These are phyloP conservation scores for Termitomyces sp. DNA, from an alignment of 768 basidiomycete species.

Conservation along the genomic window DNA sequence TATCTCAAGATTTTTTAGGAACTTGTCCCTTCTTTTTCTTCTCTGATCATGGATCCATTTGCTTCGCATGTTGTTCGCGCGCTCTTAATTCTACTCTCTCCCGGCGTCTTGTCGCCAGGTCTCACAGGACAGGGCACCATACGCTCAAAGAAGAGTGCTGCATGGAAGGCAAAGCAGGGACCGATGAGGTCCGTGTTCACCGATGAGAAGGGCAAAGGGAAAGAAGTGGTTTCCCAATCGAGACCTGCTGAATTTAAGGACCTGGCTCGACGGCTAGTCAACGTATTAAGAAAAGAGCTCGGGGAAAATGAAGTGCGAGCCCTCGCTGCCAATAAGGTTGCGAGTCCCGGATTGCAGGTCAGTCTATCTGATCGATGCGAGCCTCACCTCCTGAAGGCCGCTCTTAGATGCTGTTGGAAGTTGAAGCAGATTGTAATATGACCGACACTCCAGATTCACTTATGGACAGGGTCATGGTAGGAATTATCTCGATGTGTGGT, in stretches of 20 bases:
- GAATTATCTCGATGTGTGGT: slow-evolving; percentile 65
- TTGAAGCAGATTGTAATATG: slow-evolving; percentile 66
- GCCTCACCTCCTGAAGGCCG: slow-evolving; percentile 4
- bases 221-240: slow-evolving; percentile 17
- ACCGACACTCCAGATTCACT: slow-evolving; percentile 60
- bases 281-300: slow-evolving; percentile 43
- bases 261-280: slow-evolving; percentile 42
- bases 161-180: slow-evolving; percentile 79
- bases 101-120: slow-evolving; percentile 40
- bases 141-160: slow-evolving; percentile 81
- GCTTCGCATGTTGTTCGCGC: slow-evolving; percentile 88
- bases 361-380: slow-evolving; percentile 10
- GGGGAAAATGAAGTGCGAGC: slow-evolving; percentile 72
- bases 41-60: slow-evolving; percentile 77
- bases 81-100: slow-evolving; percentile 72
- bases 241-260: slow-evolving; percentile 45
- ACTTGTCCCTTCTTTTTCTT: slow-evolving; percentile 54
- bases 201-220: slow-evolving; percentile 33
- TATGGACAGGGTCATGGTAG: slow-evolving; percentile 76
- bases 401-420: slow-evolving; percentile 69
- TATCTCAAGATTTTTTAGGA: slow-evolving; percentile 40
- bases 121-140: slow-evolving; percentile 33
- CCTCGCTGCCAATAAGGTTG: slow-evolving; percentile 68
- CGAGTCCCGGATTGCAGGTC: slow-evolving; percentile 74
- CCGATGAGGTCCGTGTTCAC: slow-evolving; percentile 75